Percentiles rank a stretch among this genome's conserved stretches.
Evolutionary conservation across 129 eudicot genomes (phyloP).

Genomic region (Scalesia atractyloides): DNA sequence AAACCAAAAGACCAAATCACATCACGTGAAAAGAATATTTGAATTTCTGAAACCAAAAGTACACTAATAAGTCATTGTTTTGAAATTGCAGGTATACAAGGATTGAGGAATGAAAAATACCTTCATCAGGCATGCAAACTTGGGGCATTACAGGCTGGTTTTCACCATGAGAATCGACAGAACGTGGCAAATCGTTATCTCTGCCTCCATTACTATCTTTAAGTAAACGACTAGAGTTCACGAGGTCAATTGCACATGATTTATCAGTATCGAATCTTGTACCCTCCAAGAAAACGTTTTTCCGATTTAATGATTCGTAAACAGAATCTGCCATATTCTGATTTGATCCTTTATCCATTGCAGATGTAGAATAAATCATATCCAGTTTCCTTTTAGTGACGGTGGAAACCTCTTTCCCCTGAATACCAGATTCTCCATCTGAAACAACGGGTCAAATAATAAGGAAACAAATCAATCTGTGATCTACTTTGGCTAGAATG

Average conservation of each 20-base stretch:
- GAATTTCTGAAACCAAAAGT: neutral
- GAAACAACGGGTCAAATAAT: constrained; percentile 26
- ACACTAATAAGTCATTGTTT: constrained; percentile 6
- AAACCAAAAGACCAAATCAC: constrained; percentile 22
- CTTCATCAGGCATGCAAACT: constrained; percentile 51
- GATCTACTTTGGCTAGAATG: constrained; percentile 1
- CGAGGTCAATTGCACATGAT: constrained; percentile 28
- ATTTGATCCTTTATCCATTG: constrained; percentile 64
- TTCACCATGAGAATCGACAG: constrained; percentile 72
- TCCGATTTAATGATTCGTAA: constrained; percentile 32
- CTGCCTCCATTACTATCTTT: constrained; percentile 34
- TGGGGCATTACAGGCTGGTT: constrained; percentile 57
- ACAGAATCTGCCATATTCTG: constrained; percentile 44
- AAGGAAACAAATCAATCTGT: neutral
- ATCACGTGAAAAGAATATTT: neutral
- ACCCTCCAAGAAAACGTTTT: constrained; percentile 33
- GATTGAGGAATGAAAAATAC: constrained; percentile 34
- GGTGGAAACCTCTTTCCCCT: constrained; percentile 53
- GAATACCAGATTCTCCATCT: constrained; percentile 96
- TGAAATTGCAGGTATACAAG: constrained; percentile 17
- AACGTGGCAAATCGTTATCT: constrained; percentile 30
- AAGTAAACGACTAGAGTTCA: constrained; percentile 31
- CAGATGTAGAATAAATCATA: constrained; percentile 48
- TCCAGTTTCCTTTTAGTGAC: constrained; percentile 44
- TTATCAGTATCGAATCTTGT: constrained; percentile 29